Conservation (phyloP, 164 flowering plant species). For the Berberis vulgaris region DNA sequence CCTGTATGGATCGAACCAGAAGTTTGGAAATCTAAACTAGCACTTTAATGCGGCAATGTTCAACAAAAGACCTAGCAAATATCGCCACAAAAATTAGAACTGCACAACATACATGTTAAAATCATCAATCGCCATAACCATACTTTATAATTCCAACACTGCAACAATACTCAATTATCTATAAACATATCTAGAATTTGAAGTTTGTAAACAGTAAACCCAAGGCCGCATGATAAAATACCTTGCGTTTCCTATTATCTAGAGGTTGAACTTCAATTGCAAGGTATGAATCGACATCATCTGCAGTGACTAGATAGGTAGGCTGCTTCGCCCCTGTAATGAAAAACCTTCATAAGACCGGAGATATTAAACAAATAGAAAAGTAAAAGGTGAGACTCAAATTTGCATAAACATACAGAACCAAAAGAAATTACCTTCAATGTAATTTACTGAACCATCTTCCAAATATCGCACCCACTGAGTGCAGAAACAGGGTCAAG, state of each 20-base stretch:
- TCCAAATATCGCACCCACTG: slow-evolving; percentile 96
- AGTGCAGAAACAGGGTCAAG: slow-evolving; percentile 1
- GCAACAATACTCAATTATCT: no score
- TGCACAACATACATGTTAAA: no score
- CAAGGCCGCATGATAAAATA: slow-evolving; percentile 11
- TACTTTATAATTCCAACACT: no score
- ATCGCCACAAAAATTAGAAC: no score
- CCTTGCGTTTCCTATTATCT: slow-evolving; percentile 93
- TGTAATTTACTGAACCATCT: slow-evolving; percentile 87
- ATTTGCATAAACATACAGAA: no score
- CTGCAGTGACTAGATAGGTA: slow-evolving; percentile 82
- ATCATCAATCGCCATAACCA: no score
- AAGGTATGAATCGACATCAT: slow-evolving; percentile 84
- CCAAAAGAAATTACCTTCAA: slow-evolving; percentile 46
- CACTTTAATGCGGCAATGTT: no score
- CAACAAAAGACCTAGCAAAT: no score
- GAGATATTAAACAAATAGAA: neutral
- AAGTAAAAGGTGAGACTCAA: neutral
- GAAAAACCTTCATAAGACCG: neutral
- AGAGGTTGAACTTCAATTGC: slow-evolving; percentile 96
- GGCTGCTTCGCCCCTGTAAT: slow-evolving; percentile 91
- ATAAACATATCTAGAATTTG: no score
- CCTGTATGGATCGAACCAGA: no score
- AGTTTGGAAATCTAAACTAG: no score
- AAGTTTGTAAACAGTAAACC: no score